Evolutionary conservation across 2,329 filamentous ascomycete species (phyloP), one percentile per base, ranked within the genome.

Genomic region (Neonectria magnoliae): DNA sequence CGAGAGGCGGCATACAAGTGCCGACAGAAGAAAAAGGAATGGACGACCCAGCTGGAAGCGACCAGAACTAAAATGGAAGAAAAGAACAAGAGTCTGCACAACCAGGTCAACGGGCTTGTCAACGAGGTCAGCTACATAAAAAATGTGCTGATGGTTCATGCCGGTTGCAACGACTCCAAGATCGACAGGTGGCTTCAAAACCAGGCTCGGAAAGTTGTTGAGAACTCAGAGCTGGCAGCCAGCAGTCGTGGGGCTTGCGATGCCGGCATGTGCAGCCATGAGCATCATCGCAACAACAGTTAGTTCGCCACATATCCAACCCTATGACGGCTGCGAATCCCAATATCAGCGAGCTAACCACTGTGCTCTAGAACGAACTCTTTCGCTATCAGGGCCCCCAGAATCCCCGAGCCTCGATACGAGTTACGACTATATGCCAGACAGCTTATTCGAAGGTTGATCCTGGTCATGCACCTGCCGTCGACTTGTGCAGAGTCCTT

Each of bases 1-100:
- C 85, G 91, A 10, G 80, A 91, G 2, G 91, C 91, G 0, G 91
- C 91, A 1, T 91, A 88, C 75, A 93, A 93, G 74, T 93, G 91
- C 73, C 87, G 91, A 4, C 86, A 90, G 72, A 92, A 92, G 77
- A 87, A 87, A 72, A 88, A 87, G 76, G 78, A 82, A 69, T 86
- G 83, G 81, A 81, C 85, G 22, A 77, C 77, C 13, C 80, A 83
- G n/a, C 73, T 87, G 22, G 83, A 87, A 64, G 80, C 83, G 57
- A 80, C 78, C 6, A 83, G 82, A 60, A 68, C 75, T 10, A 78
- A 73, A 0, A 69, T 87, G 48, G 85, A 87, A 71, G 72, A 68
- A 6, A 78, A 81, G 44, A 79, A 87, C 69, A 71, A 70, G 10
- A 72, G 75, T 7, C 77, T 88, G 33, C 81, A 82, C 13, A 72